These are phyloP conservation scores for Pseudonectria foliicola DNA, from an alignment of 2,329 filamentous ascomycete genomes.

Conservation along the genomic window DNA sequence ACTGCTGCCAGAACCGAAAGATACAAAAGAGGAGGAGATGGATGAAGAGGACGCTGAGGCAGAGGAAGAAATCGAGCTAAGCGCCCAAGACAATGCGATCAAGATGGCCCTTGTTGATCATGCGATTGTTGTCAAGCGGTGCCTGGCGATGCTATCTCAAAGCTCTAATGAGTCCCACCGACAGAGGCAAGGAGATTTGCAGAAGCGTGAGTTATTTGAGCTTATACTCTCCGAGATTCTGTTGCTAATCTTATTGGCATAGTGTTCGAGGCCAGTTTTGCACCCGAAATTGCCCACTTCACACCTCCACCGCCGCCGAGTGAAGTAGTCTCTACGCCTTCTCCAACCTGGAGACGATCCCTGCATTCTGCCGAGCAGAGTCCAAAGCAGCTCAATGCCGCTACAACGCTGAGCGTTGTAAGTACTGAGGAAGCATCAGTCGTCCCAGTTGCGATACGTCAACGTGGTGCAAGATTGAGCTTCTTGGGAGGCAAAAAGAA, in stretches of 20 bases:
- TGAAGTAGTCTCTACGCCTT: constrained; percentile 34
- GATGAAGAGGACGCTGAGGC: constrained; percentile 35
- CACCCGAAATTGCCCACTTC: constrained; percentile 58
- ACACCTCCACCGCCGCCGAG: constrained; percentile 41
- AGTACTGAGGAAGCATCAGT: constrained; percentile 43
- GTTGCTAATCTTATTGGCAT: constrained; percentile 10
- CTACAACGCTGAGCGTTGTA: constrained; percentile 26
- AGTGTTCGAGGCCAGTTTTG: constrained; percentile 59
- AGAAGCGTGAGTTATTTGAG: constrained; percentile 49
- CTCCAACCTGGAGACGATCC: constrained; percentile 42
- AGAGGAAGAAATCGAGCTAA: constrained; percentile 41
- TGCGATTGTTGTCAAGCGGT: constrained; percentile 78
- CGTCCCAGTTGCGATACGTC: constrained; percentile 44
- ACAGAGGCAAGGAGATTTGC: constrained; percentile 51
- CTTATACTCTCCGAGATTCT: background rate
- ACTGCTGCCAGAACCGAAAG: constrained; percentile 52
- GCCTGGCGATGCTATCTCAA: constrained; percentile 61
- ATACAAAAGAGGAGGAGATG: constrained; percentile 30
- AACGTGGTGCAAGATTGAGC: constrained; percentile 47
- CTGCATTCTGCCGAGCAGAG: constrained; percentile 36
- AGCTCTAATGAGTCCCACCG: constrained; percentile 53
- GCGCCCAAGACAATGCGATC: constrained; percentile 67
- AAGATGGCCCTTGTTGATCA: constrained; percentile 84
- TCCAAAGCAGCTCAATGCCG: constrained; percentile 26
- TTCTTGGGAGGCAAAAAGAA: constrained; percentile 50